These are phyloP conservation scores for Pavlovales sp. DNA, from an alignment of 208 protist genomes.

Conservation along the genomic window DNA sequence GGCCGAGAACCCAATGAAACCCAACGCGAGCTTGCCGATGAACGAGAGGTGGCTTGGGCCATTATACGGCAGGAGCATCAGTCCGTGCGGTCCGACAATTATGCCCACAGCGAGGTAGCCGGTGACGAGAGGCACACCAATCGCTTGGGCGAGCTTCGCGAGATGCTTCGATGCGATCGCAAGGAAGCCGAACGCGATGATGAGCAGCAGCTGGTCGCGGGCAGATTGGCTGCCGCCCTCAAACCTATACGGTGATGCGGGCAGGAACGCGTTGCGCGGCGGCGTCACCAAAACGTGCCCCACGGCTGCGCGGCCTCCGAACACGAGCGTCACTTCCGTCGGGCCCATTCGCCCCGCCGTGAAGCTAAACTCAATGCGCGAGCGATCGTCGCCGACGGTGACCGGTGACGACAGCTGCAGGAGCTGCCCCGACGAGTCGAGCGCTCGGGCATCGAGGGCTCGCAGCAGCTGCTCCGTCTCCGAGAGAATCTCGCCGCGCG, in stretches of 20 bases:
- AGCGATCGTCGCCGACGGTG: no score
- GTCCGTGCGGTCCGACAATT: background rate
- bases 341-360: background rate
- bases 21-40: background rate
- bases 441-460: background rate
- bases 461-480: background rate
- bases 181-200: background rate
- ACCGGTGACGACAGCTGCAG: background rate
- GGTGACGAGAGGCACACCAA: background rate
- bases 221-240: background rate
- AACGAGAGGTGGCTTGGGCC: background rate
- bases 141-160: background rate
- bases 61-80: background rate
- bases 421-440: background rate
- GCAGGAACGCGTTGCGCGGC: background rate
- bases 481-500: no score
- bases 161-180: background rate
- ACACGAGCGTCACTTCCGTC: background rate
- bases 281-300: background rate
- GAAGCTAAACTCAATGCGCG: background rate
- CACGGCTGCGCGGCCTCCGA: no score
- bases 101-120: background rate
- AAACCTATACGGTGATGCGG: background rate
- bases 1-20: constrained; percentile 32
- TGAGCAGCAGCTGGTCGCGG: background rate